Base-by-base conservation (phyloP, 1,139 yeast genomes). In the Pneumocystis murina region DNA sequence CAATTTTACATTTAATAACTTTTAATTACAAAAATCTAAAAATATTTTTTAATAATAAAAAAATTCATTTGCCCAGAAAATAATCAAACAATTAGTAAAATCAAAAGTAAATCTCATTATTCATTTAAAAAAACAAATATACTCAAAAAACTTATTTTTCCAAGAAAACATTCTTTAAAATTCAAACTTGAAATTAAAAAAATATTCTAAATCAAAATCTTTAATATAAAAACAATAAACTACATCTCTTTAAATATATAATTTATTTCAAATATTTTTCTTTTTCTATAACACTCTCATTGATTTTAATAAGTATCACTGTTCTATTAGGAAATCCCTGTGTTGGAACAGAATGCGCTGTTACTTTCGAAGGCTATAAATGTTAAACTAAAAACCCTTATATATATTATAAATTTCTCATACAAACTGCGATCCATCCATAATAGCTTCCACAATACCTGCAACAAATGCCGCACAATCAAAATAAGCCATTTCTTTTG, bases 381-480 rank as follows among this genome's bases (percentile, higher is more conserved):
- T 7, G 8, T n/a, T 41, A n/a, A 62, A 36, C 7, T 57, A 35
- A 57, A 30, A 35, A 57, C 59, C 14, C 20, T 14, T 39, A 4
- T 54, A n/a, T 1, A 54, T 33, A 14, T 60, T 14, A 16, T 57
- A 14, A 16, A 38, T 6, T 12, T 41, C 30, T 16, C 35, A 33
- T 62, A 63, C 64, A 72, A 91, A 91, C 66, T 85, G 85, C 1
- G 91, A 82, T 17, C 87, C 81, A 69, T 88, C 95, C 64, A 92
- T 76, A 0, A 92, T 86, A 0, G 97, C 97, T 72, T 91, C 96
- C 36, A 92, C 82, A 36, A 92, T 82, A 0, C 98, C 98, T 0
- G 97, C 97, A 1, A 86, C 82, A 70, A 87, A 87, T 0, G 96
- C 91, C 12, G 87, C 85, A 71, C 95, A 87, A 70, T 86, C 87